Conservation (phyloP, 2,329 filamentous ascomycete species). For the Penicillium sp. region DNA sequence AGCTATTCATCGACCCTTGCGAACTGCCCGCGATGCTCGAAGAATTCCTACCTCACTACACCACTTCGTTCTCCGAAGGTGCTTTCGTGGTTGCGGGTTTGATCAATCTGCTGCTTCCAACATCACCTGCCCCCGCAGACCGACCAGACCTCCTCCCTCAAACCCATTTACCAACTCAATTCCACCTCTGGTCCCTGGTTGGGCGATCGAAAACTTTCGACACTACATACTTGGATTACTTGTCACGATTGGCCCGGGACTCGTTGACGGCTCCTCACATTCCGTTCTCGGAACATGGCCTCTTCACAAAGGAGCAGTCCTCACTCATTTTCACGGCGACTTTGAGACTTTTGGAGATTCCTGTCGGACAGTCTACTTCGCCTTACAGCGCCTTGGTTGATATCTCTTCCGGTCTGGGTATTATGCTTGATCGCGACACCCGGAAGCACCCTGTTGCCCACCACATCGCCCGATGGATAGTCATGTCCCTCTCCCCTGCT, state of each 20-base stretch:
- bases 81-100: conserved; percentile 91
- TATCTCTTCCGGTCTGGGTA: conserved; percentile 77
- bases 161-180: conserved; percentile 88
- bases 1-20: conserved; percentile 88
- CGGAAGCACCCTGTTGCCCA: conserved; percentile 92
- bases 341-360: conserved; percentile 87
- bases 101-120: conserved; percentile 86
- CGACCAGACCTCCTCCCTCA: conserved; percentile 80
- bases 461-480: conserved; percentile 89
- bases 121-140: conserved; percentile 70
- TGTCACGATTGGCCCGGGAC: conserved; percentile 86
- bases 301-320: conserved; percentile 91
- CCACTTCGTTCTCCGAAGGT: conserved; percentile 86
- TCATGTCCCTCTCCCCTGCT: conserved; percentile 87
- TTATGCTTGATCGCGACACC: conserved; percentile 88
- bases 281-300: conserved; percentile 81
- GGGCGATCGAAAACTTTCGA: conserved; percentile 88
- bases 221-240: conserved; percentile 82
- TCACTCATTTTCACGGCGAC: conserved; percentile 91
- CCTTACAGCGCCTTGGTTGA: conserved; percentile 84
- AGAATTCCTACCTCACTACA: conserved; percentile 84
- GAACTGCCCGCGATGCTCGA: conserved; percentile 82
- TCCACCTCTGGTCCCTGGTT: conserved; percentile 94
- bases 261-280: conserved; percentile 75
- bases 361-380: conserved; percentile 92